A percentile compares a stretch with the other conserved stretches of the same genome.
Conservation (phyloP, 371 early-diverging fungal genomes). For the Zopfochytrium polystomum region DNA sequence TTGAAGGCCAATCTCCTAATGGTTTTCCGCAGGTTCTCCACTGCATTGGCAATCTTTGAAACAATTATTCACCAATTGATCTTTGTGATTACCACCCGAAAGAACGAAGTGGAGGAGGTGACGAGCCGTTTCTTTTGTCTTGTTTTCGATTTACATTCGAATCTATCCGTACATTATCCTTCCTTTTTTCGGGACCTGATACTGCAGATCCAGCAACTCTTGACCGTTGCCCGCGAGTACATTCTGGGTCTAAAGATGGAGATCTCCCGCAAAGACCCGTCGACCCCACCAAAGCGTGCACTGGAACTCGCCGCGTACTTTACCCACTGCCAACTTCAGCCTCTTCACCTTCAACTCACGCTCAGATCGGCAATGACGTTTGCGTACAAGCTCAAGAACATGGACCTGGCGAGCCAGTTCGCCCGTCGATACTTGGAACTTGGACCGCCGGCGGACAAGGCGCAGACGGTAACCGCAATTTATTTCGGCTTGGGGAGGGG, state of each 20-base stretch:
- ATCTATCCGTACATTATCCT: background rate
- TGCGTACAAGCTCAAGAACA: constrained; percentile 77
- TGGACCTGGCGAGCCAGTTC: constrained; percentile 74
- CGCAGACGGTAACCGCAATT: constrained; percentile 57
- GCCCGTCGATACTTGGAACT: constrained; percentile 85
- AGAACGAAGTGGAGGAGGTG: constrained; percentile 69
- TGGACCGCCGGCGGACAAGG: constrained; percentile 71
- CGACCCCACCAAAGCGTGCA: constrained; percentile 61
- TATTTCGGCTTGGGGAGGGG: background rate
- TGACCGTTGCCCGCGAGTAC: constrained; percentile 86
- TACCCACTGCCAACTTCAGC: constrained; percentile 85
- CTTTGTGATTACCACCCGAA: constrained; percentile 52
- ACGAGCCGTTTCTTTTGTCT: too few species aligned
- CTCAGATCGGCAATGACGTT: constrained; percentile 80
- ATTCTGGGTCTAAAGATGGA: constrained; percentile 83
- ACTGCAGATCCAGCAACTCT: constrained; percentile 61
- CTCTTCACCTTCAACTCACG: constrained; percentile 78
- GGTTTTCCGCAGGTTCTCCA: constrained; percentile 55
- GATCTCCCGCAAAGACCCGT: constrained; percentile 65
- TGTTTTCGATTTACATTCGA: background rate
- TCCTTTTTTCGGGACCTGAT: background rate
- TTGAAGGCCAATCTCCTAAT: too few species aligned
- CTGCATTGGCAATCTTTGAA: constrained; percentile 71
- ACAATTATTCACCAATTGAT: constrained; percentile 69
- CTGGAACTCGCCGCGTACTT: constrained; percentile 92